These are phyloP conservation scores for Trametes polyzona DNA, from an alignment of 1,284 basidiomycete species.

Conservation along the genomic window DNA sequence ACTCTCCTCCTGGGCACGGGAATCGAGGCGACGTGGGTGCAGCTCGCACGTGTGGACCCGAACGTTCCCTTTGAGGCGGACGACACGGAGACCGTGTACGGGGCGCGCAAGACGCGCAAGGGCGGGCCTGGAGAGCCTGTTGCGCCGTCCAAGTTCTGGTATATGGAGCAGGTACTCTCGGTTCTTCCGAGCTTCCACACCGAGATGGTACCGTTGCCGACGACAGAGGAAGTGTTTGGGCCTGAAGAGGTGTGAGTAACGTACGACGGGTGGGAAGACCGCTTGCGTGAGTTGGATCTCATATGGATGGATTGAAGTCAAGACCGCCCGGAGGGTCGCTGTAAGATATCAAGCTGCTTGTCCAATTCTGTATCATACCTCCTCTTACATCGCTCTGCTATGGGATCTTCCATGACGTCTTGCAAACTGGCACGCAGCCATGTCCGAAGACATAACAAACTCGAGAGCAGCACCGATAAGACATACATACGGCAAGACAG, in stretches of 20 bases:
- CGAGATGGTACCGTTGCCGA: conserved; percentile 29
- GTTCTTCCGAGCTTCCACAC: conserved; percentile 36
- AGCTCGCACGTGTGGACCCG: conserved; percentile 48
- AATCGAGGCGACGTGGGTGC: conserved; percentile 62
- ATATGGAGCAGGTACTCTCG: conserved; percentile 33
- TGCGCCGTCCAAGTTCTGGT: conserved; percentile 35
- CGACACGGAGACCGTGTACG: conserved; percentile 5
- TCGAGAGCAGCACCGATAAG: not conserved
- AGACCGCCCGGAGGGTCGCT: no score
- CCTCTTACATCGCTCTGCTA: not conserved
- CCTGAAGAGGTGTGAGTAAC: not conserved
- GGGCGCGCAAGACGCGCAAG: conserved; percentile 7
- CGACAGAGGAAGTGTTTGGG: conserved; percentile 21
- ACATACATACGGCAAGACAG: conserved; percentile 11
- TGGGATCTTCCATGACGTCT: not conserved
- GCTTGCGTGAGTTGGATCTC: not conserved
- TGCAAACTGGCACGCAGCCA: not conserved
- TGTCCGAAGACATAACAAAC: not conserved
- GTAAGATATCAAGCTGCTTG: no score
- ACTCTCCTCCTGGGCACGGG: conserved; percentile 55
- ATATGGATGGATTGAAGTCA: not conserved
- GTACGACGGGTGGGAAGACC: no score
- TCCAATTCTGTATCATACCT: no score
- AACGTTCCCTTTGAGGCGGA: conserved; percentile 19
- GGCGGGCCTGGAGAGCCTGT: conserved; percentile 30